Base-by-base conservation (phyloP, 179 eudicot genomes). In the Actinidia arguta region DNA sequence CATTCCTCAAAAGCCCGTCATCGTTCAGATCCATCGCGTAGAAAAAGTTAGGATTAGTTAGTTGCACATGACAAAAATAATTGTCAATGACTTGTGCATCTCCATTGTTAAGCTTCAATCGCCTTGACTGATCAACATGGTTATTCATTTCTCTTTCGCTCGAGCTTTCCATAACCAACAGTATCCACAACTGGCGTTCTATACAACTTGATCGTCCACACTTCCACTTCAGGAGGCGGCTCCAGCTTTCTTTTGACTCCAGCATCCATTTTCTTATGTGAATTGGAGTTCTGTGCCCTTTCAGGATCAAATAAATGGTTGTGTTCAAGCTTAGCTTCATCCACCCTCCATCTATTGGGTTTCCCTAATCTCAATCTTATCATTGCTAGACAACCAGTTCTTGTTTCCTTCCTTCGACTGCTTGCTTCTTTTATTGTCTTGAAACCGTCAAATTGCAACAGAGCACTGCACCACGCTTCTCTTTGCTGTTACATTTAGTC, bases 321-420 rank as follows among this genome's bases (percentile, higher is more conserved):
- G 87, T 91, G 94, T 78, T 91, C 93, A 22, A 87, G 87, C 80
- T 90, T 87, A 75, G 84, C 91, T 87, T 91, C 94, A 81, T 90
- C 93, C 44, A 91, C 84, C 71, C 89, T 86, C 91, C 94, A 91
- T 81, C 90, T 83, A 54, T 83, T 88, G 31, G 89, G 83, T 76
- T 91, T 90, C 78, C 76, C 90, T 73, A 90, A 74, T 76, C 93
- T 87, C 82, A 88, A 78, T 83, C 94, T 90, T 70, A 90, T 80
- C 94, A 88, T 91, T 78, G 94, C 92, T 16, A 87, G 88, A 86
- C 94, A 91, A 42, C 93, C 92, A 0, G 94, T 91, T 83, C 94
- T 87, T 11, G 94, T 87, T 85, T 91, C 91, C 81, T 90, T 91
- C 85, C 92, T 85, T 50, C 86, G 79, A 73, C 61, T 82, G 71